phyloP scores from a whole-genome alignment of 2,329 filamentous ascomycete genomes.

The Cyphellophora europaea region DNA sequence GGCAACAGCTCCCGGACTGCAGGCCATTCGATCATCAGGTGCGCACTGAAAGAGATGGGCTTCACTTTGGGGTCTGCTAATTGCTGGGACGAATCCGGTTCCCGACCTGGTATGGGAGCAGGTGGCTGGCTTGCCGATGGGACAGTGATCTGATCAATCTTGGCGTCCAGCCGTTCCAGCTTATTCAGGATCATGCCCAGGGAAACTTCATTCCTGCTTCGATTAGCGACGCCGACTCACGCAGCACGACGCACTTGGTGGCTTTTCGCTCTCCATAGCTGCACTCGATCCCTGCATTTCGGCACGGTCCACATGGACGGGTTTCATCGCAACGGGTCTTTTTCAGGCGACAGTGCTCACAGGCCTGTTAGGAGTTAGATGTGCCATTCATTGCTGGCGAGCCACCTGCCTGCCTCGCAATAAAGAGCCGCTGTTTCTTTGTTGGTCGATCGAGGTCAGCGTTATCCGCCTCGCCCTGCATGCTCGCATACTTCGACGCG shows the following conservation, averaged over 20 bases:
- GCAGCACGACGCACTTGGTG: background rate
- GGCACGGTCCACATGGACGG: background rate
- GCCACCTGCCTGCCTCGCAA: background rate
- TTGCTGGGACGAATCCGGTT: no score
- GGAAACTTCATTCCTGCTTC: background rate
- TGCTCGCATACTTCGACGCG: no score
- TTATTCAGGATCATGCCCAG: conserved; percentile 1
- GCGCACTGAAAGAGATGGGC: conserved; percentile 39
- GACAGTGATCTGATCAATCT: conserved; percentile 1
- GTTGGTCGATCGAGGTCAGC: background rate
- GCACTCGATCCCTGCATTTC: background rate
- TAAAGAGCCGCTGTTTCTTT: background rate
- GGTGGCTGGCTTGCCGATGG: no score
- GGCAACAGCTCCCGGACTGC: conserved; percentile 36
- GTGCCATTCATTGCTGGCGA: no score
- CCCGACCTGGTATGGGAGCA: no score
- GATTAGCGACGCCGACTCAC: no score
- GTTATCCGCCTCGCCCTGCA: no score
- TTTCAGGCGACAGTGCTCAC: background rate
- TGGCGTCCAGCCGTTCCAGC: background rate
- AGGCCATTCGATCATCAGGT: conserved; percentile 41
- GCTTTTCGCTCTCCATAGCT: background rate
- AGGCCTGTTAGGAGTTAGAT: no score
- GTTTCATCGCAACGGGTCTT: background rate
- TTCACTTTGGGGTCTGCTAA: no score